Evolutionary conservation across 129 eudicot species (phyloP), one percentile per base, ranked within the genome.

Genomic region (Artemisia tridentata): DNA sequence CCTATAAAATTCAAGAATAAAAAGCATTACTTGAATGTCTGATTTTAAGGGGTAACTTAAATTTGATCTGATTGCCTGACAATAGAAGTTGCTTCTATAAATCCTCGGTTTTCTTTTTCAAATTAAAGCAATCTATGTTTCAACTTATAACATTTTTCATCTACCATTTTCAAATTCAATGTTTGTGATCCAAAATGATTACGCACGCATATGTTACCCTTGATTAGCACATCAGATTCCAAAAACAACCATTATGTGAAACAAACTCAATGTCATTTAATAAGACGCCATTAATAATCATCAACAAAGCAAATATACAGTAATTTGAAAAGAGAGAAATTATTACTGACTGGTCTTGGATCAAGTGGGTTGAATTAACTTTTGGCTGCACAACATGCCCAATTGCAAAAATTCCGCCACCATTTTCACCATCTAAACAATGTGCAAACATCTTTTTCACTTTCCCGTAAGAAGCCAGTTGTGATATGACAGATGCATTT

Each of bases 391-490:
- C 96, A 70, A 91, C 95, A 74, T 84, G 81, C 60, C 97, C 97
- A 79, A 91, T 88, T 58, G 97, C 96, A 77, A 91, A 91, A 34
- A 91, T 91, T 11, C 97, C 97, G 58, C 96, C 97, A 63, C 97
- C 96, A 82, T 91, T 88, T 31, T 53, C 87, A 47, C 97, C 96
- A 78, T 88, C 92, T 68, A 91, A 77, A 76, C 96, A 91, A 77
- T 91, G 97, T 51, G 97, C 92, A 88, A 91, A 91, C 96, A 91
- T 91, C 77, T 83, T 86, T 79, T 72, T 91, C 41, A 88, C 91
- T 78, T 83, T 84, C 57, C 97, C 96, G 46, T 92, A 69, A 43
- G 92, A 88, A 78, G 97, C 90, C 73, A 91, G 83, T 83, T 91
- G 96, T 55, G 96, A 88, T 14, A 91, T 74, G 75, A 91, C 73